Evolutionary conservation across 768 basidiomycete species (phyloP).

Genomic region (Sporobolomyces pararoseus): DNA sequence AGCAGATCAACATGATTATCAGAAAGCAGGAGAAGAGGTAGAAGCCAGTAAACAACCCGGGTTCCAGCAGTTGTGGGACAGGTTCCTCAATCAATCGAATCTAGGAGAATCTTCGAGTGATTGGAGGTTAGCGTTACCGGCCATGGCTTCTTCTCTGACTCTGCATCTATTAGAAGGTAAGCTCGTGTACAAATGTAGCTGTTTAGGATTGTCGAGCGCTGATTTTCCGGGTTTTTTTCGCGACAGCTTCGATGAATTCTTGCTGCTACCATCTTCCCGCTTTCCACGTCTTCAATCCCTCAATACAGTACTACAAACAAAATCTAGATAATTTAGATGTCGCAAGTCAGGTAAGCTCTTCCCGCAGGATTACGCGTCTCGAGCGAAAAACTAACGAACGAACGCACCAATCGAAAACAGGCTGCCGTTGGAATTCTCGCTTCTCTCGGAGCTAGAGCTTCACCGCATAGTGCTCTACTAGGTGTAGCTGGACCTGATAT

Average conservation of each 20-base stretch:
- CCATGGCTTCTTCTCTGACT: constrained; percentile 33
- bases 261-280: constrained; percentile 42
- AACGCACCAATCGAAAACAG: too few species aligned
- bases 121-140: constrained; percentile 34
- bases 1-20: neutral
- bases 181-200: neutral
- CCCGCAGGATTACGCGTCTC: too few species aligned
- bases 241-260: constrained; percentile 34
- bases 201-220: neutral
- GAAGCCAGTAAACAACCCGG: neutral
- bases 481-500: constrained; percentile 39
- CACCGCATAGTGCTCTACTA: constrained; percentile 36
- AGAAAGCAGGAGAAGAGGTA: neutral
- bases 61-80: constrained; percentile 22
- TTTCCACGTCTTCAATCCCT: constrained; percentile 27
- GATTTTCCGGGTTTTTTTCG: too few species aligned
- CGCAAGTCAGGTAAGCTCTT: constrained; percentile 19
- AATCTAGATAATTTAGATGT: constrained; percentile 31
- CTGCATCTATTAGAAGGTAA: constrained; percentile 35
- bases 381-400: too few species aligned
- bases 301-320: constrained; percentile 16
- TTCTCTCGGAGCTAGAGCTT: constrained; percentile 36
- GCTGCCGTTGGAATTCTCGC: constrained; percentile 35
- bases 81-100: constrained; percentile 24
- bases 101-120: constrained; percentile 24